A percentile compares a stretch with the other conserved stretches of the same genome.
Conservation (phyloP, 768 basidiomycete species). For the Sporobolomyces phaffii region DNA sequence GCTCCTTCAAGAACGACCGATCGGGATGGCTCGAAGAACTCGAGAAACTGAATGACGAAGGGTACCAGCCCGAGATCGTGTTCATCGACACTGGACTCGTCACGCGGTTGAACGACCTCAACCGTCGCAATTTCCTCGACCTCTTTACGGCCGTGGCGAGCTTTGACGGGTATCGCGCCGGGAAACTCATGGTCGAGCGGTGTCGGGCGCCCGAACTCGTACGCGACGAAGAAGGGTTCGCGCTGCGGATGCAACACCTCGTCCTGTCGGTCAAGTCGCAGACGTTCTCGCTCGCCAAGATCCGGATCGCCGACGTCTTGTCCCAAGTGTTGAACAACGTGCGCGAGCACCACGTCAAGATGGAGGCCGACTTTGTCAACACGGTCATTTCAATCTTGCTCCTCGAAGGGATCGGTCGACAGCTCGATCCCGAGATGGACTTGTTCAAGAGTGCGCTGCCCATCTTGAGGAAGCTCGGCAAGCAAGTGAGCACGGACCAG, state of each 20-base stretch:
- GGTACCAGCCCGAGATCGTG: conserved; percentile 87
- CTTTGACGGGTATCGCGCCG: conserved; percentile 93
- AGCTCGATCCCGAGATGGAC: conserved; percentile 84
- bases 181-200: conserved; percentile 91
- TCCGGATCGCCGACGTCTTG: conserved; percentile 89
- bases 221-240: conserved; percentile 87
- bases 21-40: conserved; percentile 69
- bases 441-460: conserved; percentile 92
- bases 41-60: conserved; percentile 56
- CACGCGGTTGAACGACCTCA: conserved; percentile 72
- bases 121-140: conserved; percentile 89
- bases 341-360: conserved; percentile 86
- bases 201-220: conserved; percentile 85
- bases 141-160: conserved; percentile 92
- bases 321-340: conserved; percentile 82
- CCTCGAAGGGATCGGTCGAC: conserved; percentile 91
- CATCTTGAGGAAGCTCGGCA: conserved; percentile 81
- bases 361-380: conserved; percentile 98
- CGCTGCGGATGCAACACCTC: conserved; percentile 94
- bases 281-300: conserved; percentile 93
- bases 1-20: conserved; percentile 53
- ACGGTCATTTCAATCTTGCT: conserved; percentile 90
- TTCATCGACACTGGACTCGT: conserved; percentile 95
- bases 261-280: conserved; percentile 88
- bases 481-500: conserved; percentile 77